These are phyloP conservation scores for Vitis hybrid DNA, from an alignment of 177 flowering plant genomes.

Conservation along the genomic window DNA sequence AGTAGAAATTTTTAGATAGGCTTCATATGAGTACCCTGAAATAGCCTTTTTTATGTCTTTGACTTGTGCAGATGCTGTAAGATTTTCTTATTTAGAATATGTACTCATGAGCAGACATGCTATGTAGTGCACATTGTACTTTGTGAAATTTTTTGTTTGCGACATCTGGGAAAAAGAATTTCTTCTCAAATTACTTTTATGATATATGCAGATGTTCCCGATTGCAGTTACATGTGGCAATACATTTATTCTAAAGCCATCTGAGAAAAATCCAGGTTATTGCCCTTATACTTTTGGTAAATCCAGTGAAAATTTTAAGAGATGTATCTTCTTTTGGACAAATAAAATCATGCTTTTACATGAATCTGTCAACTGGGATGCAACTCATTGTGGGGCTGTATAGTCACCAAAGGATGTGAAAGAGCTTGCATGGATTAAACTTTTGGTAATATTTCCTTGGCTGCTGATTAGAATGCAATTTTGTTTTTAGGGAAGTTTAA, in stretches of 20 bases:
- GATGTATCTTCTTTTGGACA: neutral
- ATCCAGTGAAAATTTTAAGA: neutral
- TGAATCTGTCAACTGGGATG: neutral
- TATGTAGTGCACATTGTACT: no score
- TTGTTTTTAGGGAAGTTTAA: neutral
- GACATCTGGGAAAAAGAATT: neutral
- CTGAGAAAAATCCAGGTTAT: constrained; percentile 11
- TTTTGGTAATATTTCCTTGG: neutral
- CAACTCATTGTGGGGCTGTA: neutral
- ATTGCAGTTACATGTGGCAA: constrained; percentile 11
- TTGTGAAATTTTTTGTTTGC: no score
- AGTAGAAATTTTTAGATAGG: no score
- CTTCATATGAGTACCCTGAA: no score
- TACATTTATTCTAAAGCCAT: constrained; percentile 7
- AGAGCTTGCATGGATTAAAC: neutral
- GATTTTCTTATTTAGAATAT: no score
- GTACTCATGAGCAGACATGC: no score
- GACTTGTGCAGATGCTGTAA: no score
- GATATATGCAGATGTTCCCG: constrained; percentile 7
- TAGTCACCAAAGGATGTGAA: neutral
- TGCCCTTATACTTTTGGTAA: neutral
- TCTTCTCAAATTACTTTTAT: neutral
- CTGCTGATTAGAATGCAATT: no score
- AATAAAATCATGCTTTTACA: neutral
- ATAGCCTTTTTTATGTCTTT: no score